Base-by-base conservation (phyloP, 495 filamentous ascomycete genomes). In the Mytilinidion resinicola region DNA sequence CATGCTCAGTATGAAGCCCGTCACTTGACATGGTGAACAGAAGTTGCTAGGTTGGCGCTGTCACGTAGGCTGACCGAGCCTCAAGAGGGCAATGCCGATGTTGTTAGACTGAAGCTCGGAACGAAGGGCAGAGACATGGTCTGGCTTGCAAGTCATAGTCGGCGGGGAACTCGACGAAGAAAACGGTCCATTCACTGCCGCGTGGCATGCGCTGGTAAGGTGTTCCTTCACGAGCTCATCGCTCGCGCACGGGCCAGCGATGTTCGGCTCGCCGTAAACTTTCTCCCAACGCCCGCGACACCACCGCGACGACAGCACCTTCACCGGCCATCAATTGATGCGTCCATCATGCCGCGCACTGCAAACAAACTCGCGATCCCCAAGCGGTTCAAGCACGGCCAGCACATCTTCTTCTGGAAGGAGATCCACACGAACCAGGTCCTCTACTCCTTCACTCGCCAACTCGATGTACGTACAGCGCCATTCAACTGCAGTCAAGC, bases 391-490 rank as follows among this genome's bases (percentile, higher is more conserved):
- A 59, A 21, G 59, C 20, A 81, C 70, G 86, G 82, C 73, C 84
- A 76, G 71, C 77, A 88, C 67, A 87, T 98, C 74, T 98, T 82
- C 74, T 78, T 89, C 69, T 96, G 86, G 74, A 80, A 80, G 70
- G 85, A 98, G 72, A 78, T 91, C 56, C 77, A 85, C 57, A 87
- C 86, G 37, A 89, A 90, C 53, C 85, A 92, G 70, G 84, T 93
- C 33, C 73, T 96, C 47, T 95, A 95, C 71, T 92, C 89, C 5
- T 73, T 91, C 61, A 80, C 75, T 7, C 82, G 82, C 49, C 73
- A 80, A 30, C 64, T 96, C 37, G 82, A 87, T 63, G 90, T 95
- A 75, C 66, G 78, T 52, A 6, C 25, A 30, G 6, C 6, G 25
- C 57, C 49, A 49, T 17, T 46, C 2, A 15, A 15, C 9, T n/a